Base-by-base conservation (phyloP, 2,329 filamentous ascomycete genomes). In the Talaromyces rugulosus region DNA sequence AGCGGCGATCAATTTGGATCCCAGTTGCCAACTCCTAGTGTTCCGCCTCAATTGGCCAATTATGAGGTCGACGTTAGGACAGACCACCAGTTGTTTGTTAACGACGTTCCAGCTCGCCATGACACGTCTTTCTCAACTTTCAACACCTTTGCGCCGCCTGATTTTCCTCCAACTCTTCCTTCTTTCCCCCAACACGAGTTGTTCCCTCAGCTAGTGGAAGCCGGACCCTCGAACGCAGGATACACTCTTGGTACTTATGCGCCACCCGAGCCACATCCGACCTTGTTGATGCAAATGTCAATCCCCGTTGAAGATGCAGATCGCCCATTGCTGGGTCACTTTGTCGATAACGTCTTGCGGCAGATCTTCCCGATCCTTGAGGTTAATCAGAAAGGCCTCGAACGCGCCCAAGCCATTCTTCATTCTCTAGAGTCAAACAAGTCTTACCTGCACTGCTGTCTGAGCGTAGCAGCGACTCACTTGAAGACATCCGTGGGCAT, bases 11-110 rank as follows among this genome's bases (percentile, higher is more conserved):
- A n/a, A n/a, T n/a, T n/a, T n/a, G n/a, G n/a, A n/a, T n/a, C n/a
- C n/a, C n/a, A n/a, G n/a, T n/a, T n/a, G n/a, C n/a, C n/a, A n/a
- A n/a, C n/a, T n/a, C n/a, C n/a, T n/a, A n/a, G n/a, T n/a, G n/a
- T n/a, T n/a, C n/a, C n/a, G n/a, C n/a, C n/a, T n/a, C n/a, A n/a
- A n/a, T n/a, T n/a, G n/a, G n/a, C n/a, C n/a, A n/a, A n/a, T n/a
- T 97, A 96, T 74, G 94, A 97, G 77, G 88, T 97, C 64, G 94
- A 97, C 74, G 90, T 98, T 80, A 96, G 94, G 83, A 97, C 93
- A 1, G 94, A 97, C 80, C 85, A 91, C 66, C 92, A 97, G 69
- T 92, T 96, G 82, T 96, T 91, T 76, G 88, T 97, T 76, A 92
- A 97, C 71, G 91, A 97, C 73, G 85, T 96, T 61, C 92, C 91